Evolutionary conservation across 768 basidiomycete genomes (phyloP), one percentile per base, ranked within the genome.

Genomic region (Cyclocybe aegerita): DNA sequence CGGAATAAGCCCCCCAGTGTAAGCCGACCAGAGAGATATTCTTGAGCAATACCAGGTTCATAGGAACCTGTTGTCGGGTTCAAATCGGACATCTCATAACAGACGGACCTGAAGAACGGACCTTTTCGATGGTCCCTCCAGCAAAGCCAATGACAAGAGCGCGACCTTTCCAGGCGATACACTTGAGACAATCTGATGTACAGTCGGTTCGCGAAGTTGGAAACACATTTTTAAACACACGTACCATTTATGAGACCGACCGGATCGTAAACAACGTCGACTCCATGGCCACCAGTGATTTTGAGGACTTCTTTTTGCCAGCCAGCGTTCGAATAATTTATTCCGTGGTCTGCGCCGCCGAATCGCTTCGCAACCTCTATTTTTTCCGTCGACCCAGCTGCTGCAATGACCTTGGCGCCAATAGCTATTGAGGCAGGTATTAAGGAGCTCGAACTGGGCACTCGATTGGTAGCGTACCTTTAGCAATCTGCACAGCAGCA

Each of bases 71-170:
- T 23, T 23, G 23, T 23, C 23, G 5, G 5, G 23, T 23, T 23
- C 23, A 23, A 5, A 23, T 23, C 23, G 23, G 23, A 3, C 23
- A 5, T 23, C 23, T 23, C 5, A 23, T 23, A 23, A 23, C 23
- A 23, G 5, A 23, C 23, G 23, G 23, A 3, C 23, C 23, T 23
- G 23, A 23, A 23, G 23, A 31, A 48, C 63, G 8, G 43, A 88
- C 87, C 75, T 92, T 90, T 67, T 94, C 92, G 48, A 96, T 92
- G 9, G 76, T 68, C 3, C 91, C 91, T 6, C 79, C 89, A 3
- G 89, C 92, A 66, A 95, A 98, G 5, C 96, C 97, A 45, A 99
- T 86, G n/a, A 98, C 89, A 9, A 99, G 60, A 1, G 89, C 86
- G 10, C 96, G 81, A 1, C 95, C 93, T 65, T 95, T 94, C 86